Evolutionary conservation across 768 basidiomycete genomes (phyloP), one percentile per base, ranked within the genome.

Genomic region (Boletellus sp.): DNA sequence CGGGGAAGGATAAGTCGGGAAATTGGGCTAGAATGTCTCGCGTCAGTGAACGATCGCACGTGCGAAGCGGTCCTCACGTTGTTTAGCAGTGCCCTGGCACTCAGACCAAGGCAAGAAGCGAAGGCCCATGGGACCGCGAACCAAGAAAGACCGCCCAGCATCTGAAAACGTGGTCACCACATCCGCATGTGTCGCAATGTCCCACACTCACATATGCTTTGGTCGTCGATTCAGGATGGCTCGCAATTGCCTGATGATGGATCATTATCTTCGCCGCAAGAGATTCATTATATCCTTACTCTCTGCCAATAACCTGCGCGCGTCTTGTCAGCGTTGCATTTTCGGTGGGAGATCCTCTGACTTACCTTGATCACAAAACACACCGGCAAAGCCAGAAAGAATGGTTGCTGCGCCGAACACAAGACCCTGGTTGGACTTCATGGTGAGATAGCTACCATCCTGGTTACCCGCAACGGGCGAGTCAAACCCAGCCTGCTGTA

Each of bases 101-200:
- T 65, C n/a, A 78, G 58, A 19, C 77, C 77, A 45, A 78, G 66
- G 38, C 72, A 73, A 4, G 76, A 75, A 8, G 72, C 77, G 50
- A 79, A 77, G 0, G 71, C 74, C 58, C 76, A 78, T 12, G 78
- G 78, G n/a, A 78, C 74, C 4, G 76, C 73, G 45, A 78, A 77
- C 80, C 80, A 81, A 1, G 79, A 79, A 28, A 81, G 59, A 6
- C 79, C 80, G 4, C 81, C 80, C 26, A 81, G 68, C 72, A 81
- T 78, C 74, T 78, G 53, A 36, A 19, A 20, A 26, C 17, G 15
- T 12, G 13, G 44, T 20, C 11, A 1, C 4, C 3, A 11, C 20
- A 16, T 47, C 10, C 6, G 16, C n/a, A 28, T 16, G 28, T 2
- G 22, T 17, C 9, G 11, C 12, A 2, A 13, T 9, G 28, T 16